Base-by-base conservation (phyloP, 805 yeast species). In the Candida xiaguanensis region DNA sequence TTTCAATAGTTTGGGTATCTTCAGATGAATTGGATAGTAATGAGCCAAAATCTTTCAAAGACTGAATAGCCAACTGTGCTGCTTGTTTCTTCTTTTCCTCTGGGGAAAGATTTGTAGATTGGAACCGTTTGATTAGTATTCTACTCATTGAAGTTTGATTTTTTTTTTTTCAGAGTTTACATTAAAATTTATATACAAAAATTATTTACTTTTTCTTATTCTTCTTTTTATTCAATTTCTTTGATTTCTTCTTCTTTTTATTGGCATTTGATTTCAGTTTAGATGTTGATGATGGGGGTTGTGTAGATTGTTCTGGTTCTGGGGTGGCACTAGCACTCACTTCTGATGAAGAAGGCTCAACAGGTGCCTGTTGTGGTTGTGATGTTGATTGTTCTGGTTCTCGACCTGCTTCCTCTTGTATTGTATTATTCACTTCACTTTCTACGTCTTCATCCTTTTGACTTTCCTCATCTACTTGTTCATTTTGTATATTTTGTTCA, bases 1-100 rank as follows among this genome's bases (percentile, higher is more conserved):
- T 62, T 34, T 75, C 77, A 23, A 74, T 72, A 8, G 73, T 73
- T 47, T 73, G 76, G 3, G 63, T 59, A 12, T 59, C 63, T 39
- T 60, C 70, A n/a, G 61, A 61, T n/a, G 57, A 37, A 12, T 46
- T 36, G n/a, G 67, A 61, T 32, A 67, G 59, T 42, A 68, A 53
- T 5, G 58, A 42, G 6, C 70, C 68, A 31, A 68, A 54, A 43
- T 67, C 74, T 47, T 65, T 65, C 15, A 67, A 37, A 4, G 72
- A 62, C 43, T 63, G 67, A 42, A 62, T 46, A 12, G 71, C 71
- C 9, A 67, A 49, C 36, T 61, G 50, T 2, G 70, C 68, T 1
- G 72, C 72, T 47, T 65, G 68, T 41, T 48, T 47, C 38, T 40
- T 43, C 24, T 44, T 40, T 27, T 45, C 48, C 38, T 50, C 53